Evolutionary conservation across 129 eudicot species (phyloP), one percentile per base, ranked within the genome.

Genomic region (Kitagawia praeruptora): DNA sequence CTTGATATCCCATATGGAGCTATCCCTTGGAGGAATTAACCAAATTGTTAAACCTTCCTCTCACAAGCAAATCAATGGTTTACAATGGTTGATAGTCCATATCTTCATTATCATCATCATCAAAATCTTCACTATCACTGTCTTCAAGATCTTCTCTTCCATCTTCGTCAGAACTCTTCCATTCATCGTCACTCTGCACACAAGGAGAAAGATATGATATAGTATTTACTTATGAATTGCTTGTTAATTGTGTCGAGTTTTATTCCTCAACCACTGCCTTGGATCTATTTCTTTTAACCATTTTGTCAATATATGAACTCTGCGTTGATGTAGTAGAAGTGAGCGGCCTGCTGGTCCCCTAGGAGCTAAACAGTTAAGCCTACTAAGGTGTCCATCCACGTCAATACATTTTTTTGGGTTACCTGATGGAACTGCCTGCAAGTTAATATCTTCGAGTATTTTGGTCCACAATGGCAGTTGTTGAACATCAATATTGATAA

Each of bases 121-220:
- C 90, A 86, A 79, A 77, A 80, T 85, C 84, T 28, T 84, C 90
- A 80, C 78, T 73, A 69, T 89, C 88, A 77, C 73, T 7, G 75
- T 37, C 79, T 46, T 75, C 77, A 75, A 75, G 69, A 75, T 80
- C 85, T 5, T 85, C 85, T 39, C 82, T 83, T 72, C 81, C 86
- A 49, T 84, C 86, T 81, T 73, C 85, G 73, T 79, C 91, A 74
- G 88, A 85, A 78, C 64, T 73, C 48, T 39, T 44, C 86, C 67
- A 75, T 74, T 92, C 97, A 87, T 85, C 92, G 76, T 92, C 93
- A 77, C 86, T 85, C 97, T 92, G 90, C 78, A 81, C 70, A 81
- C 44, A 25, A 63, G 21, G 77, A 21, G 38, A 73, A 39, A 42
- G 8, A 44, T 12, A 42, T 23, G 8, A 40, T 41, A 1, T 8